Percentiles rank a stretch among this genome's conserved stretches.
phyloP scores from a whole-genome alignment of 2,329 filamentous ascomycete genomes.

The Fusarium devonianum region DNA sequence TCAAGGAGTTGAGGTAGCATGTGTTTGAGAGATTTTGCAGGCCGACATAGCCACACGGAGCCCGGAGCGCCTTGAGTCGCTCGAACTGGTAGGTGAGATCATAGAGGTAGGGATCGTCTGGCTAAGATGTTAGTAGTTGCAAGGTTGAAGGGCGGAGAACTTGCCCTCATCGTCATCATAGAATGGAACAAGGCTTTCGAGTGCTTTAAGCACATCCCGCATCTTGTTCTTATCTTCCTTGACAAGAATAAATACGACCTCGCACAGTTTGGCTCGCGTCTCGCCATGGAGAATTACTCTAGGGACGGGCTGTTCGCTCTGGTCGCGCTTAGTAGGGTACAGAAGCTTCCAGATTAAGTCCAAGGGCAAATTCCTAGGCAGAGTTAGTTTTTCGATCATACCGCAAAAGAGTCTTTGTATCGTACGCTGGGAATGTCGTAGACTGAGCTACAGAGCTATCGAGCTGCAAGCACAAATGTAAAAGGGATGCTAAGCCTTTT shows the following conservation, averaged over 20 bases:
- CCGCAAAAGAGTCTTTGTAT: neutral
- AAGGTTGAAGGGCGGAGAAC: constrained; percentile 31
- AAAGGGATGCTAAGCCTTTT: constrained; percentile 41
- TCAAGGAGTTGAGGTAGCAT: constrained; percentile 93
- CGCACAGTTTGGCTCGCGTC: constrained; percentile 67
- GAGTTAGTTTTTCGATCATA: constrained; percentile 11
- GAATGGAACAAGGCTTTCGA: constrained; percentile 48
- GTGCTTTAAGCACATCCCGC: constrained; percentile 55
- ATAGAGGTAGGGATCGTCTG: constrained; percentile 63
- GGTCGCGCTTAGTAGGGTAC: constrained; percentile 62
- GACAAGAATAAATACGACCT: constrained; percentile 64
- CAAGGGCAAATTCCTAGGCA: constrained; percentile 41
- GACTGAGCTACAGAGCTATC: constrained; percentile 39
- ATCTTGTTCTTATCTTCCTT: constrained; percentile 60
- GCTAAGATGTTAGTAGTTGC: constrained; percentile 16
- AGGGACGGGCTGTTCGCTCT: constrained; percentile 44
- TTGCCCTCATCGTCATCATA: constrained; percentile 51
- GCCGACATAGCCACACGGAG: constrained; percentile 83
- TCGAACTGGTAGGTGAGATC: constrained; percentile 70
- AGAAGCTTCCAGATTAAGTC: constrained; percentile 69
- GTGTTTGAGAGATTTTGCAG: constrained; percentile 94
- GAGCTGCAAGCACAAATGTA: constrained; percentile 44
- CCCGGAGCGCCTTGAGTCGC: constrained; percentile 71
- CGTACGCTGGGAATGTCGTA: constrained; percentile 40
- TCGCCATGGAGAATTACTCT: constrained; percentile 58